Percentiles rank a stretch among this genome's conserved stretches.
Conservation (phyloP, 2,329 filamentous ascomycete species). For the Lasiodiplodia hormozganensis region DNA sequence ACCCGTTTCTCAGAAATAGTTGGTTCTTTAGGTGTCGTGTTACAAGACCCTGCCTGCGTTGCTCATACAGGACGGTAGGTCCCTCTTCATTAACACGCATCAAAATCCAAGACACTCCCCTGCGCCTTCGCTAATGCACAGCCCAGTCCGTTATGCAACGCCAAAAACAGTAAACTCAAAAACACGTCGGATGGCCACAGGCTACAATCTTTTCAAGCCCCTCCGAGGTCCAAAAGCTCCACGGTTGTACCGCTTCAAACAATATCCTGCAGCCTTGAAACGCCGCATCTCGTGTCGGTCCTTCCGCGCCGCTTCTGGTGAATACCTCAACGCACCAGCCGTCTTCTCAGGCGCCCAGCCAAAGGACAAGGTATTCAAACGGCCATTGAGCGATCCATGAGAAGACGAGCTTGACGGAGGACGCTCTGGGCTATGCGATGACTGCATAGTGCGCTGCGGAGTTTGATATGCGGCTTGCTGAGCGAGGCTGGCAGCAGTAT, state of each 20-base stretch:
- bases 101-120: neutral
- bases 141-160: slow-evolving; percentile 7
- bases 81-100: neutral
- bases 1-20: neutral
- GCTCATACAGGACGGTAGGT: neutral
- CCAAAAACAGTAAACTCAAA: neutral
- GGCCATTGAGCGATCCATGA: slow-evolving; percentile 37
- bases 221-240: slow-evolving; percentile 46
- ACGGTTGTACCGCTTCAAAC: slow-evolving; percentile 44
- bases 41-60: neutral
- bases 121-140: slow-evolving; percentile 28
- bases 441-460: slow-evolving; percentile 37
- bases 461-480: slow-evolving; percentile 37
- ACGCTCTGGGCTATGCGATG: slow-evolving; percentile 33
- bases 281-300: slow-evolving; percentile 44
- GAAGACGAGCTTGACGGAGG: slow-evolving; percentile 43
- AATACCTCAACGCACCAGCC: slow-evolving; percentile 38
- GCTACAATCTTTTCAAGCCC: slow-evolving; percentile 44
- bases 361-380: slow-evolving; percentile 30
- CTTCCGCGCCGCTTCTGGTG: slow-evolving; percentile 39
- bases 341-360: slow-evolving; percentile 34
- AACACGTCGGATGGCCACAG: neutral
- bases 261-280: slow-evolving; percentile 42
- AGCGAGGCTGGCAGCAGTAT: neutral
- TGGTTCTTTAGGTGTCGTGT: slow-evolving; percentile 1